Evolutionary conservation across 306 rosid species (phyloP), one percentile per base, ranked within the genome.

Genomic region (Quercus rubra): DNA sequence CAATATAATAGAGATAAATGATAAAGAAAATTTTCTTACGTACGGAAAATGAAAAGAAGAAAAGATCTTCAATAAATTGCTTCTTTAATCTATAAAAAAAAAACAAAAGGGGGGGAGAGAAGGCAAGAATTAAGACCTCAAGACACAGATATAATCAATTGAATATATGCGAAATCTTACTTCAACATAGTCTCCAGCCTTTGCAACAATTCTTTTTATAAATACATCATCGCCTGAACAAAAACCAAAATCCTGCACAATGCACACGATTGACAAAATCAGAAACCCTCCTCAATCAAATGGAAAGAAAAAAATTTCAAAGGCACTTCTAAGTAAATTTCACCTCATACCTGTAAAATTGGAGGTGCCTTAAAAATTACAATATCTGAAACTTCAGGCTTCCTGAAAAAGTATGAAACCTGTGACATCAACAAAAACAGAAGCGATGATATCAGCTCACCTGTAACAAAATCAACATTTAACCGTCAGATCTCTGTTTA

Each of bases 291-390:
- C 6, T 6, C 61, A 49, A 31, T 25, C 1, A 76, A 1, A 62
- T 9, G 2, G 76, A 76, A 35, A 20, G 10, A 19, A 66, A 76
- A 80, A 77, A 55, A 43, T 67, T 71, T 55, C 73, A 12, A 56
- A 27, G 21, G 58, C 5, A 73, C 75, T 20, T 38, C 8, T 9
- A 20, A 76, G 14, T 25, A n/a, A 15, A 57, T 35, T 67, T 23
- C 1, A 31, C 23, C 31, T 33, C 14, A 73, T 92, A 91, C 99
- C 94, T 90, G 88, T 75, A 95, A 85, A 70, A 81, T 84, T 55
- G 91, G 86, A 80, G 99, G 99, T 74, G 93, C 94, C 87, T 87
- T 93, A 75, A 95, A 95, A 64, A 93, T 91, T 41, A 95, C 98
- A 35, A 95, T 90, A 83, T 95, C 99, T 49, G 99, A 93, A 85